Conservation (phyloP, 169 alveolate species). For the Plasmodium berghei region DNA sequence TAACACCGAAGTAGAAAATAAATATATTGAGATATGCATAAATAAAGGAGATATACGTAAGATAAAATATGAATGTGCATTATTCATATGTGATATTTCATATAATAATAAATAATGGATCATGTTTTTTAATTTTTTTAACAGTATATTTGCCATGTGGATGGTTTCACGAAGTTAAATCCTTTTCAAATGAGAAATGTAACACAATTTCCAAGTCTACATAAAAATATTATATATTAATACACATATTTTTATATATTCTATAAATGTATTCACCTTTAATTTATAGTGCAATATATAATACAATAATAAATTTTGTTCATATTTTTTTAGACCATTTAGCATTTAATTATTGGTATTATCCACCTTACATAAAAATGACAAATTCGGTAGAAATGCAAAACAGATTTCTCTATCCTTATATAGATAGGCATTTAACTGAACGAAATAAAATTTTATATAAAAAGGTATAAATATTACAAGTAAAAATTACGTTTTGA, state of each 20-base stretch:
- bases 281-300: background rate
- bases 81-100: slow-evolving; percentile 9
- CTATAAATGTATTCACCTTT: slow-evolving; percentile 7
- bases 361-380: slow-evolving; percentile 71
- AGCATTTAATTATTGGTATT: slow-evolving; percentile 77
- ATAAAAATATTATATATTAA: slow-evolving; percentile 14
- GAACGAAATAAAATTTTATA: slow-evolving; percentile 63
- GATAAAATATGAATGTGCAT: background rate
- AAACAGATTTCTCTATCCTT: slow-evolving; percentile 48
- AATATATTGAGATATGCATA: slow-evolving; percentile 59
- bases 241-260: slow-evolving; percentile 12
- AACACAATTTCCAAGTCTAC: slow-evolving; percentile 7
- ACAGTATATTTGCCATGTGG: slow-evolving; percentile 76
- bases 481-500: background rate
- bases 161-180: slow-evolving; percentile 75
- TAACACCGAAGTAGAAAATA: slow-evolving; percentile 34
- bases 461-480: slow-evolving; percentile 33
- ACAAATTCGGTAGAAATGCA: slow-evolving; percentile 35
- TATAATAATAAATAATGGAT: slow-evolving; percentile 10
- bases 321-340: slow-evolving; percentile 55
- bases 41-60: slow-evolving; percentile 69
- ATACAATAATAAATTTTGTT: slow-evolving; percentile 1
- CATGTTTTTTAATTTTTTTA: background rate
- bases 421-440: slow-evolving; percentile 55
- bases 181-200: slow-evolving; percentile 70